Conservation (phyloP, 805 yeast species). For the Isabelozyma pseudorhagii region DNA sequence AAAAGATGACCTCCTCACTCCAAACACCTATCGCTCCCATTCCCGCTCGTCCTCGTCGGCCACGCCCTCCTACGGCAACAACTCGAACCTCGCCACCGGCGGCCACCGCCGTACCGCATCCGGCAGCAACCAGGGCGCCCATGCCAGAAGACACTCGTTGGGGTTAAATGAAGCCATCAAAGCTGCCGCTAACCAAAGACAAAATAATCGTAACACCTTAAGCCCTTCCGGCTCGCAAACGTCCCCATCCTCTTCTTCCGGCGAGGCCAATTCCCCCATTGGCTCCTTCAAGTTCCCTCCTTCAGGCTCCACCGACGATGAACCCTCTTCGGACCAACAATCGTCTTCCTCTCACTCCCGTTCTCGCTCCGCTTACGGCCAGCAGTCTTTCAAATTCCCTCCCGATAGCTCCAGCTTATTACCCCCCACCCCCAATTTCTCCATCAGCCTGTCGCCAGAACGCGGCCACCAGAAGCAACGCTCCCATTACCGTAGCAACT, state of each 20-base stretch:
- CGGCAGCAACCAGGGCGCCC: slow-evolving; percentile 55
- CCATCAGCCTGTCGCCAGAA: slow-evolving; percentile 38
- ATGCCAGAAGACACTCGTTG: slow-evolving; percentile 85
- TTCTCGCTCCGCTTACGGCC: slow-evolving; percentile 43
- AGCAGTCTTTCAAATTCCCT: slow-evolving; percentile 61
- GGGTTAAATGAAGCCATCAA: slow-evolving; percentile 90
- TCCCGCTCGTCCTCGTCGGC: slow-evolving; percentile 25
- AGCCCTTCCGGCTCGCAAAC: slow-evolving; percentile 23
- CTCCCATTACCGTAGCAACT: slow-evolving; percentile 37
- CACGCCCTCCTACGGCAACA: slow-evolving; percentile 9
- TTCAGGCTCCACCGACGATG: slow-evolving; percentile 4
- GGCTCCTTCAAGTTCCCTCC: slow-evolving; percentile 5
- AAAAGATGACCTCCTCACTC: slow-evolving; percentile 20
- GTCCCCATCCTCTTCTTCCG: slow-evolving; percentile 15
- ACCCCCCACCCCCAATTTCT: slow-evolving; percentile 55
- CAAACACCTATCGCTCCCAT: slow-evolving; percentile 16
- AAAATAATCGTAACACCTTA: slow-evolving; percentile 33
- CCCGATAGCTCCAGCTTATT: slow-evolving; percentile 37
- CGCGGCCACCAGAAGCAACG: slow-evolving; percentile 37
- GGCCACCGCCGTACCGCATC: slow-evolving; percentile 36
- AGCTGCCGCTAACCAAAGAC: slow-evolving; percentile 91
- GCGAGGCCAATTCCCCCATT: slow-evolving; percentile 5
- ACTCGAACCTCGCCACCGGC: slow-evolving; percentile 11
- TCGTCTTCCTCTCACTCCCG: slow-evolving; percentile 24
- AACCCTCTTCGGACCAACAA: slow-evolving; percentile 1